A percentile compares a stretch with the other conserved stretches of the same genome.
Conservation (phyloP, 73 alveolate genomes). For the Paramecium sexaurelia region DNA sequence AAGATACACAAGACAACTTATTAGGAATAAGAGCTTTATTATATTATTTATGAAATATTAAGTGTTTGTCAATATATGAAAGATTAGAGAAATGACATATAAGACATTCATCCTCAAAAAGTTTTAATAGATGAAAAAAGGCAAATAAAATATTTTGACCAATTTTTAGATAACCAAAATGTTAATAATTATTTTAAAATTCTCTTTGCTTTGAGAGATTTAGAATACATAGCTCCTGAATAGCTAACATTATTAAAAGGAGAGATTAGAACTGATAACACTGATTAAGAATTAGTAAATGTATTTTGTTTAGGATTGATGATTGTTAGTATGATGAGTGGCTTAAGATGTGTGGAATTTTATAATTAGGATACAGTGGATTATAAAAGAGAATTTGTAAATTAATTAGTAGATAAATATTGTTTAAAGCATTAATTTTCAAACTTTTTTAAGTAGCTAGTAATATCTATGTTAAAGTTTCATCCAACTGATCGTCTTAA, state of each 20-base stretch:
- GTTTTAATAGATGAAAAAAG: background rate
- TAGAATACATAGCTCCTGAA: conserved; percentile 51
- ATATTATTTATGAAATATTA: background rate
- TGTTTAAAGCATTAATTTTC: conserved; percentile 23
- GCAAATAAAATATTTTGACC: conserved; percentile 10
- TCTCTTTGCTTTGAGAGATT: background rate
- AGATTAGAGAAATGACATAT: background rate
- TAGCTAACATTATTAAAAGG: background rate
- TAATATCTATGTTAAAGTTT: background rate
- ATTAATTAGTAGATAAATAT: background rate
- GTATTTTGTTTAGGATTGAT: conserved; percentile 28
- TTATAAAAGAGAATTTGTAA: background rate
- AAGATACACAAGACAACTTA: background rate
- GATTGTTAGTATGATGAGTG: conserved; percentile 25
- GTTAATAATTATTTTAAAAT: background rate
- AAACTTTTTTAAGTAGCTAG: background rate
- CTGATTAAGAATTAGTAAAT: conserved; percentile 2
- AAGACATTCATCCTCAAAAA: conserved; percentile 6
- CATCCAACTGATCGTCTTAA: background rate
- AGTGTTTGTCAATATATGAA: background rate
- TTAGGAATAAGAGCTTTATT: background rate
- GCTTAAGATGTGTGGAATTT: background rate
- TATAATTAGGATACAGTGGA: background rate
- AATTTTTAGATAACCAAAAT: background rate
- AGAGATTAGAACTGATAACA: background rate